These are phyloP conservation scores for Alternaria sp. DNA, from an alignment of 2,329 filamentous ascomycete species.

Conservation along the genomic window DNA sequence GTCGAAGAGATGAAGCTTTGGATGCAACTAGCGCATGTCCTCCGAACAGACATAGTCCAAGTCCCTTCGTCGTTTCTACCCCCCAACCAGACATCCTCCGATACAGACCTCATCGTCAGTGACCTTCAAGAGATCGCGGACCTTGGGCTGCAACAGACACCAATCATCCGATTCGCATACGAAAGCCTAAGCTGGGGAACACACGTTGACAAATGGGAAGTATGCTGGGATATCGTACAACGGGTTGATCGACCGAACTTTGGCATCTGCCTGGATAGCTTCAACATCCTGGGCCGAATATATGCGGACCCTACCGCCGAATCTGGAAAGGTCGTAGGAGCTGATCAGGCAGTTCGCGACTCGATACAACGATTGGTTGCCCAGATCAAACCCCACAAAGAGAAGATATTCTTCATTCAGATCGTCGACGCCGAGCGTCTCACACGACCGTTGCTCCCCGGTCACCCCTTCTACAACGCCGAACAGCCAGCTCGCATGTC, in stretches of 20 bases:
- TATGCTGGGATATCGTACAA: slow-evolving; percentile 70
- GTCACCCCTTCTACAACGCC: slow-evolving; percentile 64
- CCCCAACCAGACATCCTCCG: slow-evolving; percentile 56
- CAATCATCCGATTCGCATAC: slow-evolving; percentile 72
- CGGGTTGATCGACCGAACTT: slow-evolving; percentile 73
- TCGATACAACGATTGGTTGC: slow-evolving; percentile 63
- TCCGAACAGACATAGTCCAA: slow-evolving; percentile 74
- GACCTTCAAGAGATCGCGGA: slow-evolving; percentile 73
- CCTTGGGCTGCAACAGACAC: slow-evolving; percentile 63
- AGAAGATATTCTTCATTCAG: slow-evolving; percentile 77
- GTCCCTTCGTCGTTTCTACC: slow-evolving; percentile 75
- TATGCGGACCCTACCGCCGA: slow-evolving; percentile 70
- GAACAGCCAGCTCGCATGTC: slow-evolving; percentile 72
- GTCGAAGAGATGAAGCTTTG: slow-evolving; percentile 71
- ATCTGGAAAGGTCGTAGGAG: slow-evolving; percentile 60
- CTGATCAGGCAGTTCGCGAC: slow-evolving; percentile 60
- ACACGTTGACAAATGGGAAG: slow-evolving; percentile 73
- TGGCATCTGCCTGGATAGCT: slow-evolving; percentile 78
- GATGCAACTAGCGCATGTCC: slow-evolving; percentile 68
- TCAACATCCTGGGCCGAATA: slow-evolving; percentile 75
- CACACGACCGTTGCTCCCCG: slow-evolving; percentile 60
- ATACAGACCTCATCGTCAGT: slow-evolving; percentile 62
- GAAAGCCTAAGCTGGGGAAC: slow-evolving; percentile 78
- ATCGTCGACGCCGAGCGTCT: slow-evolving; percentile 76
- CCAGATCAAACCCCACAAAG: slow-evolving; percentile 59